Base-by-base conservation (phyloP, 441 rosid genomes). In the Melastoma candidum region DNA sequence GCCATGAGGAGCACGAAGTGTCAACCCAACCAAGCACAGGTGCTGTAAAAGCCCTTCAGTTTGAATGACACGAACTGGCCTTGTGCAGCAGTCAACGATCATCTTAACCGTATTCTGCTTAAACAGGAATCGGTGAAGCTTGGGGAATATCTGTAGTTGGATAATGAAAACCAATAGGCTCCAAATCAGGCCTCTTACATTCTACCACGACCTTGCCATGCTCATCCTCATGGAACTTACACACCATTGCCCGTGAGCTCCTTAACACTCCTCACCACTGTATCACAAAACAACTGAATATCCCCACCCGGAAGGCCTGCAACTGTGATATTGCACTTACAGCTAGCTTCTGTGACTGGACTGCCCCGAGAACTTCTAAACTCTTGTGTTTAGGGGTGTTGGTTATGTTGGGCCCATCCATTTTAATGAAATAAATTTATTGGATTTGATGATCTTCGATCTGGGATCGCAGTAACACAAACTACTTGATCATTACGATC, bases 91-190 rank as follows among this genome's bases (percentile, higher is more conserved):
- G 72, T 92, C 95, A 2, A 81, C 95, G 32, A 92, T 88, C 96
- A 88, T 92, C 67, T 97, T 73, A 57, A 82, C 98, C 68, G 95
- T 77, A 51, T 87, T 92, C 71, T 92, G 98, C 74, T 79, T 88
- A 59, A 92, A 88, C 79, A 88, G 68, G 75, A 92, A 92, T 68
- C 97, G 22, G 69, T 0, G 98, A 92, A 0, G 97, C 97, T 63
- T 88, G 98, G 47, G 98, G 98, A 53, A 92, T 85, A 68, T 92
- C 98, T 11, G 94, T 88, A 6, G 97, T 85, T 1, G 98, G 98
- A 72, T 92, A 88, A 74, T 92, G 98, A 26, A 92, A 69, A 48
- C 97, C 98, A 4, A 83, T 63, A 69, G 97, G 95, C 46, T 92
- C 97, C 53, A 92, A 81, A 62, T 85, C 97, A 13, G 77, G 61